These are phyloP conservation scores for Polychaeton citri DNA, from an alignment of 2,329 filamentous ascomycete genomes.

Conservation along the genomic window DNA sequence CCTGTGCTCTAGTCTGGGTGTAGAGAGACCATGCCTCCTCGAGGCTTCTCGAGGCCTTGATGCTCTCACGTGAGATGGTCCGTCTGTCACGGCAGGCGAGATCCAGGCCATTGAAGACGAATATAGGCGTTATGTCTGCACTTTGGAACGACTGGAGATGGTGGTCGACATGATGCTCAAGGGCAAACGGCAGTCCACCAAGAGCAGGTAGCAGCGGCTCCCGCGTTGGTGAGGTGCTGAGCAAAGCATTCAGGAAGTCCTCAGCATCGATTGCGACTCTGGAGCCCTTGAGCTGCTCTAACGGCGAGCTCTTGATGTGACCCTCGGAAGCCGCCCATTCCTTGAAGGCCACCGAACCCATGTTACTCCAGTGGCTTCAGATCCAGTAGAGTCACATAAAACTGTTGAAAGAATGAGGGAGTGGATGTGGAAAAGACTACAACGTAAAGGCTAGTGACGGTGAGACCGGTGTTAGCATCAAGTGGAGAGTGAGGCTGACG, in stretches of 20 bases:
- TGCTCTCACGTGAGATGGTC: conserved; percentile 12
- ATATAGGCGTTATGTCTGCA: conserved; percentile 58
- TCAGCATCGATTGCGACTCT: conserved; percentile 78
- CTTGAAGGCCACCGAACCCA: conserved; percentile 36
- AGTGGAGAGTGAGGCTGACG: too few species aligned
- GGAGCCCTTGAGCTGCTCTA: conserved; percentile 60
- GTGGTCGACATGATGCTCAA: conserved; percentile 57
- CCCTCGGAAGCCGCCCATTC: conserved; percentile 37
- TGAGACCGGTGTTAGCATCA: too few species aligned
- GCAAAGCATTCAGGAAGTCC: conserved; percentile 70
- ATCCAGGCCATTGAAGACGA: conserved; percentile 83
- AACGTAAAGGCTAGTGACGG: too few species aligned
- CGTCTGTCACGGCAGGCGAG: conserved; percentile 13
- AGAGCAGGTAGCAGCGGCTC: conserved; percentile 85
- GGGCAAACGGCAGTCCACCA: conserved; percentile 70
- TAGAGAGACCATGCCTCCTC: conserved; percentile 75
- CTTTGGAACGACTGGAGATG: conserved; percentile 62
- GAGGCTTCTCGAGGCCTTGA: conserved; percentile 14
- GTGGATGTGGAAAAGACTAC: too few species aligned
- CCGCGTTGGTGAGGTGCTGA: conserved; percentile 55
- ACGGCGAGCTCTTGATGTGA: conserved; percentile 29
- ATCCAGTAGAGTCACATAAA: neutral
- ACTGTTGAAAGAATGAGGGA: too few species aligned
- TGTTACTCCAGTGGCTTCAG: conserved; percentile 10
- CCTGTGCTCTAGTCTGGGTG: conserved; percentile 61